A percentile compares a stretch with the other conserved stretches of the same genome.
phyloP scores from a whole-genome alignment of 345 rosid species.

The Pelargonium nanum region DNA sequence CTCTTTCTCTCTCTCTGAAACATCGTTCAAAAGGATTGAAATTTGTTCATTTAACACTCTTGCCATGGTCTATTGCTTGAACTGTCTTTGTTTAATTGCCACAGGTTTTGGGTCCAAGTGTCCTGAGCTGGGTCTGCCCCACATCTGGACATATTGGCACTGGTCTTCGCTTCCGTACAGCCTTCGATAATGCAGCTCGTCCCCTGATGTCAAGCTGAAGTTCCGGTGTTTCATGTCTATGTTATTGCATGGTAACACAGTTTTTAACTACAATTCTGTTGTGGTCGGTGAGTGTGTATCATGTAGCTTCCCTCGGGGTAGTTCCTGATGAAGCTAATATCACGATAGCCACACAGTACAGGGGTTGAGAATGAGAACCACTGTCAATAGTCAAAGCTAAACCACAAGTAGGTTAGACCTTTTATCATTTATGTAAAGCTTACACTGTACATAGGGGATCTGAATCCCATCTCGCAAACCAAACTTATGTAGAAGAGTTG shows the following conservation, averaged over 20 bases:
- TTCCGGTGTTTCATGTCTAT: background rate
- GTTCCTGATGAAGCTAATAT: too few relatives aligned
- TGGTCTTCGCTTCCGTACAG: conserved; percentile 66
- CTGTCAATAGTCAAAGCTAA: background rate
- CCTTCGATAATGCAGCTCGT: conserved; percentile 29
- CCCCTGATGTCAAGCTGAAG: conserved; percentile 14
- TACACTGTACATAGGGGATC: too few relatives aligned
- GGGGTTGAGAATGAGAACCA: background rate
- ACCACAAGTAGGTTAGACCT: background rate
- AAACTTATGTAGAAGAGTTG: too few relatives aligned
- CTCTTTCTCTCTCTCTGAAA: too few relatives aligned
- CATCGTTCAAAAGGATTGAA: too few relatives aligned
- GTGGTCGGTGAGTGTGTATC: too few relatives aligned
- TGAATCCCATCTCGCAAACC: too few relatives aligned
- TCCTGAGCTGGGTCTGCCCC: conserved; percentile 75
- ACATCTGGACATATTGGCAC: conserved; percentile 49
- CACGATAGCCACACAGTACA: too few relatives aligned
- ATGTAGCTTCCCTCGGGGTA: background rate
- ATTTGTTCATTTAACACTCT: conserved; percentile 2
- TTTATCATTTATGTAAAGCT: too few relatives aligned
- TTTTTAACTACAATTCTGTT: background rate
- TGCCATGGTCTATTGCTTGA: background rate
- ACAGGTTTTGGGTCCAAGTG: conserved; percentile 72
- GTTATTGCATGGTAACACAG: background rate
- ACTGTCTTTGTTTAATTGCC: conserved; percentile 9